phyloP scores from a whole-genome alignment of 331 rosid species.

The Quercus phellos region DNA sequence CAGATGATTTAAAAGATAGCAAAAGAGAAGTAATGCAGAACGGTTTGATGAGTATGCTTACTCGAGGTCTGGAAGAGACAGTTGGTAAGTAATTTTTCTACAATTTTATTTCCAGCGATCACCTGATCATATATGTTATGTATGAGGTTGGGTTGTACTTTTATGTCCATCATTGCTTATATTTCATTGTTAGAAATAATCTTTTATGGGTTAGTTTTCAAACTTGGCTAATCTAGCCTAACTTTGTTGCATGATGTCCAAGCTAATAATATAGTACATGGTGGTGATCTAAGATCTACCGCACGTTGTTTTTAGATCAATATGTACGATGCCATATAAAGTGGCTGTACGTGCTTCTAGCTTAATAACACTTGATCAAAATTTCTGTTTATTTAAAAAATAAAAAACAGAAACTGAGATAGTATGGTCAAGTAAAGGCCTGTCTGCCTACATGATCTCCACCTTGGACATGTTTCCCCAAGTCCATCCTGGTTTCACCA shows the following conservation, averaged over 20 bases:
- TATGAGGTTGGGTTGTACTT: neutral
- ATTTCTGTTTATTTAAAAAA: neutral
- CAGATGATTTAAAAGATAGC: slow-evolving; percentile 19
- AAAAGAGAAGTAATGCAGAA: slow-evolving; percentile 31
- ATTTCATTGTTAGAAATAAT: neutral
- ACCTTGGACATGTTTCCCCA: neutral
- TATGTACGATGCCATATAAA: neutral
- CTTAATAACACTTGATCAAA: neutral
- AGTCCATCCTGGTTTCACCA: neutral
- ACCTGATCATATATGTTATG: neutral
- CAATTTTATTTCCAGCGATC: neutral
- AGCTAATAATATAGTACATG: neutral
- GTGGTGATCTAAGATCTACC: neutral
- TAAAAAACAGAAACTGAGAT: neutral
- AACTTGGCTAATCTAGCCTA: neutral
- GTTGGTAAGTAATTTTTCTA: slow-evolving; percentile 54
- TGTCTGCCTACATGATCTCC: neutral
- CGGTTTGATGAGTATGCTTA: slow-evolving; percentile 34
- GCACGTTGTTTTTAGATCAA: neutral
- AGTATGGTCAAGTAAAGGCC: neutral
- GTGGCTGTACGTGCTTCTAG: neutral
- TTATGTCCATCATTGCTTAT: neutral
- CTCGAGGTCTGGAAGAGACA: slow-evolving; percentile 49
- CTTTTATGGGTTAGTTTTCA: neutral
- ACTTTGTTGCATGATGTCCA: neutral